These are phyloP conservation scores for Pestalotiopsis sp. DNA, from an alignment of 2,329 filamentous ascomycete genomes.

Conservation along the genomic window DNA sequence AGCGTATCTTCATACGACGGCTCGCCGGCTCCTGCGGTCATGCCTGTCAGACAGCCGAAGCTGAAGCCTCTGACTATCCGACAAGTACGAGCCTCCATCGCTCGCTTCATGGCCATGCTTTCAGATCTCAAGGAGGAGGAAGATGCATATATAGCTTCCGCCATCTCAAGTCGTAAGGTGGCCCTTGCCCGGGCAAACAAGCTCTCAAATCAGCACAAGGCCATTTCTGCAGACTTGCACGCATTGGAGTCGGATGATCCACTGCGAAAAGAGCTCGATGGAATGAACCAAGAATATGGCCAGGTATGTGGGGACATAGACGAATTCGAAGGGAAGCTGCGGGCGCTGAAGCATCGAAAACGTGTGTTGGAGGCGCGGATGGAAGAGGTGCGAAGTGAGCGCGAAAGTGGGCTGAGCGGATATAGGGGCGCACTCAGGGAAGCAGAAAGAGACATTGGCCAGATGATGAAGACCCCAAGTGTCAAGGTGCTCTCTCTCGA, in stretches of 20 bases:
- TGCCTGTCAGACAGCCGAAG: slow-evolving; percentile 63
- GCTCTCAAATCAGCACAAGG: slow-evolving; percentile 50
- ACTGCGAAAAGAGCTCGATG: slow-evolving; percentile 61
- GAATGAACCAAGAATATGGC: slow-evolving; percentile 57
- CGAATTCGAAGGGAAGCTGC: slow-evolving; percentile 65
- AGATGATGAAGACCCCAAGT: slow-evolving; percentile 60
- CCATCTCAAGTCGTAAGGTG: slow-evolving; percentile 56
- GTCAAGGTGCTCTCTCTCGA: slow-evolving; percentile 43
- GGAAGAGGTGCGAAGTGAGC: slow-evolving; percentile 62
- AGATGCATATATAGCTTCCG: slow-evolving; percentile 58
- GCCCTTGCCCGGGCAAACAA: slow-evolving; percentile 60
- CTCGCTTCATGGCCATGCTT: slow-evolving; percentile 63
- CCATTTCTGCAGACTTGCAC: slow-evolving; percentile 53
- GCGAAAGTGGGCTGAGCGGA: slow-evolving; percentile 72
- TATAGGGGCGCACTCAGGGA: slow-evolving; percentile 69
- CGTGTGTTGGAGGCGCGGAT: slow-evolving; percentile 62
- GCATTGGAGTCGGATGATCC: slow-evolving; percentile 59
- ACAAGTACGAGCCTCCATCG: slow-evolving; percentile 65
- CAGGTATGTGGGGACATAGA: slow-evolving; percentile 64
- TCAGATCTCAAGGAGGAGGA: slow-evolving; percentile 70
- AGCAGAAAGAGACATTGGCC: slow-evolving; percentile 62
- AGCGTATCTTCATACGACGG: slow-evolving; percentile 34
- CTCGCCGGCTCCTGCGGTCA: slow-evolving; percentile 34
- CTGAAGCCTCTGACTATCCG: slow-evolving; percentile 57
- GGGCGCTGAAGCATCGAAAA: slow-evolving; percentile 60